phyloP scores from a whole-genome alignment of 2,329 filamentous ascomycete genomes.

The Massarina eburnea region DNA sequence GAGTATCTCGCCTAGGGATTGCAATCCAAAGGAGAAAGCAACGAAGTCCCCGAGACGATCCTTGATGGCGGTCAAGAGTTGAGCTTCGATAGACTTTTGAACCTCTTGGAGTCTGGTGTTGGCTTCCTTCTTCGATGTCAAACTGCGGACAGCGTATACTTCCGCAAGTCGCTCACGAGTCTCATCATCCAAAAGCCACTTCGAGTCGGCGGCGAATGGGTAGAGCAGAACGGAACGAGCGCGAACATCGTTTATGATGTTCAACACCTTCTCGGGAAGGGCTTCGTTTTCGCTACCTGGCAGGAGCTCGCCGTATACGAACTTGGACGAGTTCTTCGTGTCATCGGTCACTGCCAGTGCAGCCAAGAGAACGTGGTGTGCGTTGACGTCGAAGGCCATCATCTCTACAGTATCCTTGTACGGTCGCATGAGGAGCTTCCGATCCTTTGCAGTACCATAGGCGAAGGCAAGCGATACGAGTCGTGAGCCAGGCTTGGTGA shows the following conservation, averaged over 20 bases:
- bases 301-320: constrained; percentile 83
- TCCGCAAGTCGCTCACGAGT: constrained; percentile 74
- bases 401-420: constrained; percentile 88
- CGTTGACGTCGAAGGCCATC: constrained; percentile 79
- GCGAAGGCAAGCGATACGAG: constrained; percentile 81
- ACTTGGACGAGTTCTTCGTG: constrained; percentile 82
- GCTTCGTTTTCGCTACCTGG: constrained; percentile 51
- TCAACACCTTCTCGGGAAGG: constrained; percentile 65
- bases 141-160: constrained; percentile 74
- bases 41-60: constrained; percentile 69
- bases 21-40: constrained; percentile 78
- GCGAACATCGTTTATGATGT: constrained; percentile 65
- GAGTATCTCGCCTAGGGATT: constrained; percentile 81
- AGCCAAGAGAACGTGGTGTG: constrained; percentile 78
- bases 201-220: constrained; percentile 67
- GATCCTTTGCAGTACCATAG: constrained; percentile 85
- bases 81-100: constrained; percentile 70
- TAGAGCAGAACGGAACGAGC: constrained; percentile 73
- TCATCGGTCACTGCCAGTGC: constrained; percentile 93
- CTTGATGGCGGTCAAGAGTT: constrained; percentile 73
- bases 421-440: constrained; percentile 81
- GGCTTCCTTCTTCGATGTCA: constrained; percentile 90
- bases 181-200: constrained; percentile 62
- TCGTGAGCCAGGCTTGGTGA: constrained; percentile 84
- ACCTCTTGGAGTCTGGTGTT: constrained; percentile 75